Evolutionary conservation across 306 rosid species (phyloP).

Genomic region (Neltuma alba): DNA sequence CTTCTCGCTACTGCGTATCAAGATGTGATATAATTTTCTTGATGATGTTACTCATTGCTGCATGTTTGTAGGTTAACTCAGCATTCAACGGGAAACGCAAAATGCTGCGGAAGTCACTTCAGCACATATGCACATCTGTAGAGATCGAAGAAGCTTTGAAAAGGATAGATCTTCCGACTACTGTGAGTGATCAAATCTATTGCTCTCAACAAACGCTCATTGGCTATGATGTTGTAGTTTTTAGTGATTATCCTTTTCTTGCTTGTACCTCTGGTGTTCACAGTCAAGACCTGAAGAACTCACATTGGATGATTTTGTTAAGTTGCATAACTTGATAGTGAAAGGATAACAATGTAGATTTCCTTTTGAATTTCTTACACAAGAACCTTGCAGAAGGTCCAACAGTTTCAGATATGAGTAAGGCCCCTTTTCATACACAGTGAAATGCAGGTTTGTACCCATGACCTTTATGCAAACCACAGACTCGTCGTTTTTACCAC

Average conservation of each 20-base stretch:
- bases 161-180: slow-evolving; percentile 62
- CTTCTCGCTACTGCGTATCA: slow-evolving; percentile 14
- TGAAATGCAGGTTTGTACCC: neutral
- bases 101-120: slow-evolving; percentile 86
- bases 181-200: slow-evolving; percentile 52
- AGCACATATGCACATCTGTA: slow-evolving; percentile 67
- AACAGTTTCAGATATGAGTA: slow-evolving; percentile 1
- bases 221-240: neutral
- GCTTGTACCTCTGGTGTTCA: slow-evolving; percentile 9
- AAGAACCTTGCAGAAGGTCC: slow-evolving; percentile 8
- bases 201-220: neutral
- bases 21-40: slow-evolving; percentile 5
- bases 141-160: slow-evolving; percentile 75
- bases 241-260: slow-evolving; percentile 14
- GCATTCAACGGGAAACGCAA: slow-evolving; percentile 93
- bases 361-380: slow-evolving; percentile 10
- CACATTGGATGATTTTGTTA: slow-evolving; percentile 69
- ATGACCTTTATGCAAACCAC: neutral
- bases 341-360: slow-evolving; percentile 39
- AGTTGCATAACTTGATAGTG: slow-evolving; percentile 66
- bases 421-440: neutral
- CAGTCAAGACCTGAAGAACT: slow-evolving; percentile 94
- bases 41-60: slow-evolving; percentile 21
- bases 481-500: neutral
- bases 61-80: slow-evolving; percentile 64